Percentiles rank a stretch among this genome's conserved stretches.
Evolutionary conservation across 495 filamentous ascomycete species (phyloP).

Genomic region (Cercophora sp.): DNA sequence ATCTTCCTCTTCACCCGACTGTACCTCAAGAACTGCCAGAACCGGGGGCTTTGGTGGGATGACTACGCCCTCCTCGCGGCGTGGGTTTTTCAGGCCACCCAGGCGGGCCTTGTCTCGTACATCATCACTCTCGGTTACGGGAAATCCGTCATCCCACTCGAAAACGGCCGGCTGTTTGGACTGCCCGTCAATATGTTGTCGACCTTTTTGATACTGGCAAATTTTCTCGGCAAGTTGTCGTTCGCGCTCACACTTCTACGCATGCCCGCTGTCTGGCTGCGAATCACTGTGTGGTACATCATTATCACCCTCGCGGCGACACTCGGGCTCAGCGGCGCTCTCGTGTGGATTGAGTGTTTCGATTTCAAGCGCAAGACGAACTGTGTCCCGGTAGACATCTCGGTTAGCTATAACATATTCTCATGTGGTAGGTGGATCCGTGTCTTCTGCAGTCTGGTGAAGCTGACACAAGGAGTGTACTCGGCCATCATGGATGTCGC

Average conservation of each 20-base stretch:
- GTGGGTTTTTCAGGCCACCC: conserved; percentile 17
- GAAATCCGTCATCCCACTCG: conserved; percentile 16
- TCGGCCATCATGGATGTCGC: conserved; percentile 36
- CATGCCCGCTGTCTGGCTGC: conserved; percentile 20
- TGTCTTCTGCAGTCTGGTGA: background rate
- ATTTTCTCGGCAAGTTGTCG: conserved; percentile 28
- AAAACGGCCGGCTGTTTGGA: conserved; percentile 16
- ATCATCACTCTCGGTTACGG: conserved; percentile 30
- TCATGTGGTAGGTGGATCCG: conserved; percentile 15
- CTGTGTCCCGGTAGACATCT: conserved; percentile 26
- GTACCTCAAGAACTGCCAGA: conserved; percentile 27
- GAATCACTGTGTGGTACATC: conserved; percentile 17
- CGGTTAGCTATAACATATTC: conserved; percentile 24
- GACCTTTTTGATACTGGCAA: conserved; percentile 19
- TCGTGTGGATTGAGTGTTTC: conserved; percentile 35
- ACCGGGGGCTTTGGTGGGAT: conserved; percentile 31
- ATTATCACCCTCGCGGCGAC: conserved; percentile 31
- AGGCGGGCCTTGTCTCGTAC: conserved; percentile 16
- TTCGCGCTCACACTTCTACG: conserved; percentile 29
- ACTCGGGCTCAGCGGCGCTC: conserved; percentile 30
- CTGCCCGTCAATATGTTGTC: conserved; percentile 19
- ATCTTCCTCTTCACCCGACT: conserved; percentile 27
- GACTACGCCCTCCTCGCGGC: conserved; percentile 26
- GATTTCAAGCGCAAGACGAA: conserved; percentile 15
- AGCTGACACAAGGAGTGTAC: conserved; percentile 25